Evolutionary conservation across 2,329 filamentous ascomycete species (phyloP), one percentile per base, ranked within the genome.

Genomic region (Aspergillus nomiae): DNA sequence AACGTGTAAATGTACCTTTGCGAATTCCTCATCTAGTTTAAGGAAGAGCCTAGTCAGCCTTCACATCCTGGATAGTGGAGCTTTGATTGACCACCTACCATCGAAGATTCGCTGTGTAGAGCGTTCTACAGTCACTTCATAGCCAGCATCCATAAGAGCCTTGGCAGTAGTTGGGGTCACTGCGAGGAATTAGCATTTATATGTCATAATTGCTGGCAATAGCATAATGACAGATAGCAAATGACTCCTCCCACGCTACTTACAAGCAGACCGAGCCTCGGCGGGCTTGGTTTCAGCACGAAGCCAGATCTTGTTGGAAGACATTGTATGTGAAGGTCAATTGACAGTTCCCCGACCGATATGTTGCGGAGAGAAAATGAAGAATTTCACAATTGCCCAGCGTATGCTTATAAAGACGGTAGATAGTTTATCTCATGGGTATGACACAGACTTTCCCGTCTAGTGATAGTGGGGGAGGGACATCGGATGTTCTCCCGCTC

Each of bases 61-160:
- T 10, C 24, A 56, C 8, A 57, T 24, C 14, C 32, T 24, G 5
- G 4, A 9, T 8, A 28, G 21, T n/a, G 28, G 46, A 11, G 12
- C 58, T 38, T 8, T 24, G 54, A 38, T 32, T 53, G 46, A 16
- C 58, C 34, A 65, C 71, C 61, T 72, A 77, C 81, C 80, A 34
- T 80, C 78, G 59, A 82, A 82, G 71, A 92, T 92, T 61, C 90
- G 84, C 73, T 86, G 84, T n/a, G 86, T 84, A 63, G 85, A 87
- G 64, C 85, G 84, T 82, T 92, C 90, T 56, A 92, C 86, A 56
- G 85, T 85, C 69, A 92, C 84, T 28, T 83, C 82, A 76, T 91
- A 92, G 65, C 90, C 90, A 46, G 88, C 89, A 66, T 90, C 85
- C 59, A 91, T 80, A 59, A 92, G 84, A 58, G 83, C 82, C 78